Percentiles rank a stretch among this genome's conserved stretches.
Conservation (phyloP, 345 rosid genomes). For the Ceriops tagal region DNA sequence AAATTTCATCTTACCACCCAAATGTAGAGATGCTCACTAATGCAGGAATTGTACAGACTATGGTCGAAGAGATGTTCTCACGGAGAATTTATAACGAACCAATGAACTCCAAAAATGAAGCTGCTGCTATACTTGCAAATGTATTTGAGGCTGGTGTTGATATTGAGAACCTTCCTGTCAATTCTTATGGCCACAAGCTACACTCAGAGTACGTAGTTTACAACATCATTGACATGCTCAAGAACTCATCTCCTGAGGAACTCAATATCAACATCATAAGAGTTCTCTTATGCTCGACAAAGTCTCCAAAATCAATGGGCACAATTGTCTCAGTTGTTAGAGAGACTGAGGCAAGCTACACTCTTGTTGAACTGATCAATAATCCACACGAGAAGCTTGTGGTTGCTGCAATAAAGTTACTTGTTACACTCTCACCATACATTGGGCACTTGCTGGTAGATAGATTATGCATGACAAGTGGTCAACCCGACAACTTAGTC, state of each 20-base stretch:
- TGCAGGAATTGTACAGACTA: slow-evolving; percentile 50
- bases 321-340: slow-evolving; percentile 52
- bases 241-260: slow-evolving; percentile 62
- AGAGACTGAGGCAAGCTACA: slow-evolving; percentile 70
- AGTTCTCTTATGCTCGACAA: slow-evolving; percentile 61
- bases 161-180: slow-evolving; percentile 49
- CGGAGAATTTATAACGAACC: slow-evolving; percentile 49
- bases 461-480: slow-evolving; percentile 68
- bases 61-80: slow-evolving; percentile 72
- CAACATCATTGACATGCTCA: slow-evolving; percentile 65
- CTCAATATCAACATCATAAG: slow-evolving; percentile 63
- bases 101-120: slow-evolving; percentile 61
- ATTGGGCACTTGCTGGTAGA: slow-evolving; percentile 68
- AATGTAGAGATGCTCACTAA: slow-evolving; percentile 54
- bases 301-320: slow-evolving; percentile 48
- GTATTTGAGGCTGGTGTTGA: slow-evolving; percentile 68
- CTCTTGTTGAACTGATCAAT: slow-evolving; percentile 65
- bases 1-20: slow-evolving; percentile 62
- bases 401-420: slow-evolving; percentile 63
- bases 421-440: slow-evolving; percentile 53
- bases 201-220: slow-evolving; percentile 64
- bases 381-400: slow-evolving; percentile 66
- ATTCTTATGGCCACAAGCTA: slow-evolving; percentile 56
- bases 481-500: slow-evolving; percentile 71
- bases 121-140: slow-evolving; percentile 72